These are phyloP conservation scores for Beta vulgaris DNA, from an alignment of 148 eudicot genomes.

Conservation along the genomic window DNA sequence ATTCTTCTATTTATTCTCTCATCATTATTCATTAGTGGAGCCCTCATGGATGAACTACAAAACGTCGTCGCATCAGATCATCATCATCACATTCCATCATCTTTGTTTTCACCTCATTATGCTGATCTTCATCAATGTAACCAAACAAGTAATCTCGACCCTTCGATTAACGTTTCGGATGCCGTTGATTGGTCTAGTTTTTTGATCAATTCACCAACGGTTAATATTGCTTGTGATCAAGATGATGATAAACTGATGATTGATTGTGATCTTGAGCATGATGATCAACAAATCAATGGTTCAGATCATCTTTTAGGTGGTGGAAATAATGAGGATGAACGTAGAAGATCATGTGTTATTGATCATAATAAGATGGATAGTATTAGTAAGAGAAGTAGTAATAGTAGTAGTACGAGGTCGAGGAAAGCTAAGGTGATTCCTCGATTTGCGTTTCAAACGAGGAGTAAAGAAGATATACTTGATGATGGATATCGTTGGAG, in stretches of 20 bases:
- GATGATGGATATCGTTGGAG: slow-evolving; percentile 80
- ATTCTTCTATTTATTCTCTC: too few species aligned
- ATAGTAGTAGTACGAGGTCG: slow-evolving; percentile 5
- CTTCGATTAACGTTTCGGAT: slow-evolving; percentile 2
- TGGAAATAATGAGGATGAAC: slow-evolving; percentile 5
- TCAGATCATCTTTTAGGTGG: not conserved
- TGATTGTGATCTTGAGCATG: not conserved
- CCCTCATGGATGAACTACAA: slow-evolving; percentile 7
- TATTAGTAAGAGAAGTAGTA: not conserved
- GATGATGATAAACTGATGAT: not conserved
- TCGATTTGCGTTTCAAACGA: slow-evolving; percentile 52
- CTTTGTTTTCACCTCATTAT: not conserved
- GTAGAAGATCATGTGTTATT: slow-evolving; percentile 5
- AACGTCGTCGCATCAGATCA: not conserved
- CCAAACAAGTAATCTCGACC: not conserved
- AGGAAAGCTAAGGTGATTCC: slow-evolving; percentile 25
- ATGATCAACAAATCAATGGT: slow-evolving; percentile 6
- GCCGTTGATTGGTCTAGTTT: slow-evolving; percentile 28
- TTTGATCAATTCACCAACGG: slow-evolving; percentile 20
- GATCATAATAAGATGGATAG: slow-evolving; percentile 4
- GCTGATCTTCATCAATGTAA: not conserved
- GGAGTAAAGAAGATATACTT: slow-evolving; percentile 60
- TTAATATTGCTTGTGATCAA: slow-evolving; percentile 3
- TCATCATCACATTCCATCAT: not conserved
- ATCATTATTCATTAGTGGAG: not conserved